phyloP scores from a whole-genome alignment of 805 yeast species.

The Lachancea meyersii region DNA sequence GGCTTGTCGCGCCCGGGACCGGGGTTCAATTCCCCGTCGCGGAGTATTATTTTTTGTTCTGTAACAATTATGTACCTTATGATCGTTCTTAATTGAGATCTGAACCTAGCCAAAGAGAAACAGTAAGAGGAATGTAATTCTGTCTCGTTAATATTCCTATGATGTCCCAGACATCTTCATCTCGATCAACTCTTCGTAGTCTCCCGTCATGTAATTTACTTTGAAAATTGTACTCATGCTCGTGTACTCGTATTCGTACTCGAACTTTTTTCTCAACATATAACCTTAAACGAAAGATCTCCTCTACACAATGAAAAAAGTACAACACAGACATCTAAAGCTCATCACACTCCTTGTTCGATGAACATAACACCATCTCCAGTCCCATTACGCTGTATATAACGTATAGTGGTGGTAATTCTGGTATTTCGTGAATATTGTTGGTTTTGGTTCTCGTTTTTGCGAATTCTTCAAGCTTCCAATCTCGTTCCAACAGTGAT shows the following conservation, averaged over 20 bases:
- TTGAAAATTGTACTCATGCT: neutral
- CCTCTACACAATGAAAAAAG: neutral
- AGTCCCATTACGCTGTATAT: neutral
- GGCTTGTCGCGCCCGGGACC: constrained; percentile 30
- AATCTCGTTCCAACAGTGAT: too few relatives aligned
- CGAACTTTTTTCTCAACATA: neutral
- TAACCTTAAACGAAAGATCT: constrained; percentile 1
- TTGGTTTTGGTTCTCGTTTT: too few relatives aligned
- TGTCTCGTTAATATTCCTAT: too few relatives aligned
- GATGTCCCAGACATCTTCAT: too few relatives aligned
- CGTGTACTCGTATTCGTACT: neutral
- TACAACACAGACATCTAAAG: neutral
- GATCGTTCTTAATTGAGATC: too few relatives aligned
- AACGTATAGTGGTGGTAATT: neutral
- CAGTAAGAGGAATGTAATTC: too few relatives aligned
- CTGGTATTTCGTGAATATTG: neutral
- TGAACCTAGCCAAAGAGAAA: too few relatives aligned
- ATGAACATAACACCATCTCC: neutral
- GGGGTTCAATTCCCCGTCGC: constrained; percentile 32
- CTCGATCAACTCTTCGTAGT: too few relatives aligned
- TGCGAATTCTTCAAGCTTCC: neutral
- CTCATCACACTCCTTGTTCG: neutral
- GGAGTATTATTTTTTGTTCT: constrained; percentile 13
- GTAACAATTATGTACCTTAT: too few relatives aligned
- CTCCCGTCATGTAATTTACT: too few relatives aligned